phyloP scores from a whole-genome alignment of 73 alveolate genomes.

The Blepharisma japonicum region DNA sequence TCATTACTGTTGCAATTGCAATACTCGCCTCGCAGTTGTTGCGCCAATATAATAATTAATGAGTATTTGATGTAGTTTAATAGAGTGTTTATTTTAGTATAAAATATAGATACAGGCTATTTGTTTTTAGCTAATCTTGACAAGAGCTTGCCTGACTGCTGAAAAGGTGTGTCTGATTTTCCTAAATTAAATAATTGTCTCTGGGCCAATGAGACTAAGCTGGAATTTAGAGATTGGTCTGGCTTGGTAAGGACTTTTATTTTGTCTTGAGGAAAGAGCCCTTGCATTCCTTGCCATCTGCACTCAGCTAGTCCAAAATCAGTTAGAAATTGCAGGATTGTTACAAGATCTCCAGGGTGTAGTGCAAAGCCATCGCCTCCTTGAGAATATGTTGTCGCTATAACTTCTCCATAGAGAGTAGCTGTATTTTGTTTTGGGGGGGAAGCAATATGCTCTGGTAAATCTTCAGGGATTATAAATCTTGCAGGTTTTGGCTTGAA shows the following conservation, averaged over 20 bases:
- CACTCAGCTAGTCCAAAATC: constrained; percentile 17
- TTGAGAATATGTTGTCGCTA: constrained; percentile 13
- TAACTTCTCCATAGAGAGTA: constrained; percentile 26
- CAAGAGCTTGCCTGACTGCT: too few relatives aligned
- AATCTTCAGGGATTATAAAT: constrained; percentile 7
- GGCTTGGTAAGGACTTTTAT: constrained; percentile 14
- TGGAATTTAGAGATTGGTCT: background rate
- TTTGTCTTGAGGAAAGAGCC: constrained; percentile 24
- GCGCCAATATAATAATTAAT: too few relatives aligned
- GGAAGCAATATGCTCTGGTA: background rate
- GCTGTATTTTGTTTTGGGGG: background rate
- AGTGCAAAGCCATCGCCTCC: constrained; percentile 28
- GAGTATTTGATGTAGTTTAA: too few relatives aligned
- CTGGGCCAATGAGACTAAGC: background rate
- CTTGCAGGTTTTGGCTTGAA: constrained; percentile 17
- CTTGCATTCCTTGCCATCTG: constrained; percentile 27
- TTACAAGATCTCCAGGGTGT: constrained; percentile 26
- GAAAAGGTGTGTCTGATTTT: too few relatives aligned
- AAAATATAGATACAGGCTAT: too few relatives aligned
- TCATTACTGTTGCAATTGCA: too few relatives aligned
- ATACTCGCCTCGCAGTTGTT: too few relatives aligned
- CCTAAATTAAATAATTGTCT: background rate
- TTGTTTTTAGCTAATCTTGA: too few relatives aligned
- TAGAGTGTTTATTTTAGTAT: too few relatives aligned
- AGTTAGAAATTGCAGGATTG: background rate